phyloP scores from a whole-genome alignment of 257 asterid genomes.

The Buddleja alternifolia region DNA sequence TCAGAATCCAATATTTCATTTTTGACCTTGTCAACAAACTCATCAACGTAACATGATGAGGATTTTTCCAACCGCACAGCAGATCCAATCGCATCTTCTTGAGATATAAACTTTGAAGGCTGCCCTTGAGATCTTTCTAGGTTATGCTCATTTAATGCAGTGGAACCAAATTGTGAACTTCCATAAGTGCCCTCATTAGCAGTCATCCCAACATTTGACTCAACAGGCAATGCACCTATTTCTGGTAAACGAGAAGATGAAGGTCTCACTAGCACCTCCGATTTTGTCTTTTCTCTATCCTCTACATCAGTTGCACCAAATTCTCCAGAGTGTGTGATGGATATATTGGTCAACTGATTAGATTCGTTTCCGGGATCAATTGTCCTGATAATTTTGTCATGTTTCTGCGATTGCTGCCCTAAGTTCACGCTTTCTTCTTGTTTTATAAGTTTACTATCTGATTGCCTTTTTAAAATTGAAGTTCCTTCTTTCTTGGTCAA shows the following conservation, averaged over 20 bases:
- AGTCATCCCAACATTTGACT: conserved; percentile 29
- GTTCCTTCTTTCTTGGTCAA: conserved; percentile 39
- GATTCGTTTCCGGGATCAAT: conserved; percentile 37
- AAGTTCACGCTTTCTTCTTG: conserved; percentile 44
- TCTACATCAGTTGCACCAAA: conserved; percentile 34
- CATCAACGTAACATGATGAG: conserved; percentile 59
- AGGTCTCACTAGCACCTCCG: conserved; percentile 34
- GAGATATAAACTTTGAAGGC: conserved; percentile 31
- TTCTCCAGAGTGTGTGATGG: conserved; percentile 35
- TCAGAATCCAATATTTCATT: conserved; percentile 58
- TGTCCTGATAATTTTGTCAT: conserved; percentile 30
- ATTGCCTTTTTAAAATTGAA: conserved; percentile 37
- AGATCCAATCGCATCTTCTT: conserved; percentile 62
- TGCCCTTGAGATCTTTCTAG: conserved; percentile 32
- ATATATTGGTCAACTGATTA: conserved; percentile 35
- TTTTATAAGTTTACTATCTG: conserved; percentile 38
- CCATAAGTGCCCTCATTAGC: conserved; percentile 38
- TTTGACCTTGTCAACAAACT: conserved; percentile 60
- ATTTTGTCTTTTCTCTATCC: conserved; percentile 33
- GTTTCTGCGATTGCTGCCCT: conserved; percentile 34
- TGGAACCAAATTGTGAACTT: conserved; percentile 30
- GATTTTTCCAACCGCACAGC: conserved; percentile 65
- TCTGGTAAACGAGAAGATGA: conserved; percentile 39
- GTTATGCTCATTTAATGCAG: conserved; percentile 25
- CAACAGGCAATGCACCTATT: conserved; percentile 32